Evolutionary conservation across 2,329 filamentous ascomycete genomes (phyloP).

Genomic region (Arthrobotrys pseudoclavata): DNA sequence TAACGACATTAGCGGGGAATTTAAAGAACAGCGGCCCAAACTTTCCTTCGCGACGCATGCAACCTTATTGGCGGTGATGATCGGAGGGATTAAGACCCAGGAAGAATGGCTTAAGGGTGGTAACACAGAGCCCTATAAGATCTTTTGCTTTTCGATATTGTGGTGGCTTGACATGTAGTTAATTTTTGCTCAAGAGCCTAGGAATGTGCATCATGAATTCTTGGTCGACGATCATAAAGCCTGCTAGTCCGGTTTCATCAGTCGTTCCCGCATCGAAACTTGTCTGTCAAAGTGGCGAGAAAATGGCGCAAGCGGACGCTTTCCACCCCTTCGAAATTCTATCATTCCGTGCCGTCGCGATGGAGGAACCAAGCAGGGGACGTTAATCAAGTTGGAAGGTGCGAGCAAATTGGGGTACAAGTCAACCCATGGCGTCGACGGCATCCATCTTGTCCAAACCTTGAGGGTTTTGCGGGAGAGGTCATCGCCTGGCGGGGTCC

Average conservation of each 20-base stretch:
- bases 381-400: conserved; percentile 19
- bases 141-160: background rate
- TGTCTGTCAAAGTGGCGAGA: conserved; percentile 47
- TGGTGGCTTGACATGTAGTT: background rate
- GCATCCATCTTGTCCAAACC: conserved; percentile 25
- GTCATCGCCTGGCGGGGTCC: conserved; percentile 32
- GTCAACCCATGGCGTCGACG: conserved; percentile 39
- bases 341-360: conserved; percentile 15
- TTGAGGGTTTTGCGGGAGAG: conserved; percentile 48
- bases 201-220: conserved; percentile 13
- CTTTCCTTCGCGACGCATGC: conserved; percentile 38
- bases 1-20: conserved; percentile 20
- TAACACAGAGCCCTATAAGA: conserved; percentile 49
- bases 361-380: conserved; percentile 21
- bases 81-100: conserved; percentile 38
- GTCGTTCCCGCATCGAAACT: conserved; percentile 19
- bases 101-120: conserved; percentile 39
- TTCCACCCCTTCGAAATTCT: background rate
- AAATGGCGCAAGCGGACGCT: conserved; percentile 48
- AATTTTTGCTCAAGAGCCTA: background rate
- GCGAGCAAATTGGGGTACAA: conserved; percentile 34
- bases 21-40: conserved; percentile 24
- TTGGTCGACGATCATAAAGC: conserved; percentile 21
- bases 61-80: conserved; percentile 39
- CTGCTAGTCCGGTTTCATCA: conserved; percentile 24